These are phyloP conservation scores for Chytriomyces hyalinus DNA, from an alignment of 192 early-diverging fungal species.

Conservation along the genomic window DNA sequence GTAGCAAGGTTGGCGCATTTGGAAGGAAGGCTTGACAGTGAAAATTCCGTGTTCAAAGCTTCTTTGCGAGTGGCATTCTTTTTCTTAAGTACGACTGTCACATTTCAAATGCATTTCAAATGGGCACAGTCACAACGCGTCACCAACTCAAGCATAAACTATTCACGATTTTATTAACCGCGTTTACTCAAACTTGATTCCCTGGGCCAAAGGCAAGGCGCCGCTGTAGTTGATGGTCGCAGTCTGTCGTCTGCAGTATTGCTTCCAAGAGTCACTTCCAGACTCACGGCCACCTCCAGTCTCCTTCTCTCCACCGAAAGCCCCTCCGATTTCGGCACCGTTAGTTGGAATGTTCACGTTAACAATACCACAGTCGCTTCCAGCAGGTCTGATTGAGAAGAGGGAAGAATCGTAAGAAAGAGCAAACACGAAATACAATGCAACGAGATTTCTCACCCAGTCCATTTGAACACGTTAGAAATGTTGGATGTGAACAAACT, in stretches of 20 bases:
- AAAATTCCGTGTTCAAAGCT: neutral
- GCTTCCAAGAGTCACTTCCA: slow-evolving; percentile 93
- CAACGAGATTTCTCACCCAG: slow-evolving; percentile 52
- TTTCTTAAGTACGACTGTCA: neutral
- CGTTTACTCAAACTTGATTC: slow-evolving; percentile 89
- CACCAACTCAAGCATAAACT: neutral
- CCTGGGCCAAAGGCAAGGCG: slow-evolving; percentile 88
- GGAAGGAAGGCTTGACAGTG: neutral
- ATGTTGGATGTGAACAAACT: slow-evolving; percentile 84
- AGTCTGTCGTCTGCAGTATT: slow-evolving; percentile 81
- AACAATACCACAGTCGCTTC: slow-evolving; percentile 89
- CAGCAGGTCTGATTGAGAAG: slow-evolving; percentile 57
- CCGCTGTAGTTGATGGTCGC: slow-evolving; percentile 90
- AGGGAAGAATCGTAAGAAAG: slow-evolving; percentile 1
- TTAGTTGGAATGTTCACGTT: slow-evolving; percentile 97
- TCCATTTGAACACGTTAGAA: slow-evolving; percentile 89
- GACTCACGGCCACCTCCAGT: slow-evolving; percentile 91
- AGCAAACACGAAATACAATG: neutral
- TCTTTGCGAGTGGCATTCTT: neutral
- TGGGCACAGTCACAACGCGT: neutral
- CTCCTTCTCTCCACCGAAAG: slow-evolving; percentile 98
- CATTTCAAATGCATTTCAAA: neutral
- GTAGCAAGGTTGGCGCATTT: slow-evolving; percentile 32
- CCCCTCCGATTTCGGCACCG: slow-evolving; percentile 96
- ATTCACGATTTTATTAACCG: neutral